Base-by-base conservation (phyloP, 169 alveolate genomes). In the Plasmodium gallinaceum region DNA sequence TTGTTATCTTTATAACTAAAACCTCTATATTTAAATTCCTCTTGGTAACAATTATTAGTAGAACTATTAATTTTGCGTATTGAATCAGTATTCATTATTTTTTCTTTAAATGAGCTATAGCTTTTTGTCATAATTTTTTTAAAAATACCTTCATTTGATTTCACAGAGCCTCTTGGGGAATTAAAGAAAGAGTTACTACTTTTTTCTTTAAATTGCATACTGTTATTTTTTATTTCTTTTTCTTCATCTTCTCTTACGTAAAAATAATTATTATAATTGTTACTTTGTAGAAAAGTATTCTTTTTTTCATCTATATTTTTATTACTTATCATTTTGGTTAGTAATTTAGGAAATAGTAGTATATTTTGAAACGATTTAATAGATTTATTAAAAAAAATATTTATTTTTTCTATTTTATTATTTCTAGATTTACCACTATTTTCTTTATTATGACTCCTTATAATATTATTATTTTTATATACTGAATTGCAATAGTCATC, bases 51-150 rank as follows among this genome's bases (percentile, higher is more conserved):
- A 7, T 16, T 0, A 16, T 66, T 18, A 14, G 26, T 18, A 7
- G 20, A n/a, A 39, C 16, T 12, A 37, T 66, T 39, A 12, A 14
- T 45, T 37, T 42, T 37, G 10, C 22, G 10, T 39, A 22, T 0
- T 37, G n/a, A n/a, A 64, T 57, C 32, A 8, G 22, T n/a, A n/a
- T 24, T 37, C 71, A 78, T 18, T 64, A 78, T 32, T 20, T 78
- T 78, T 7, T 64, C 89, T 45, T 65, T 78, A 65, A 78, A 78
- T 0, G 89, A 78, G 26, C 46, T 78, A 45, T 78, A 78, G 51
- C 89, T 78, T 66, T 62, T 78, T 32, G 89, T 78, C 39, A 78
- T 4, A 24, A 78, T 78, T 65, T 78, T 78, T 66, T 78, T 78
- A 18, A 78, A 65, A 48, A 78, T 65, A 0, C 89, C 58, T 7